These are phyloP conservation scores for Tolypocladium sp. DNA, from an alignment of 2,329 filamentous ascomycete genomes.

Conservation along the genomic window DNA sequence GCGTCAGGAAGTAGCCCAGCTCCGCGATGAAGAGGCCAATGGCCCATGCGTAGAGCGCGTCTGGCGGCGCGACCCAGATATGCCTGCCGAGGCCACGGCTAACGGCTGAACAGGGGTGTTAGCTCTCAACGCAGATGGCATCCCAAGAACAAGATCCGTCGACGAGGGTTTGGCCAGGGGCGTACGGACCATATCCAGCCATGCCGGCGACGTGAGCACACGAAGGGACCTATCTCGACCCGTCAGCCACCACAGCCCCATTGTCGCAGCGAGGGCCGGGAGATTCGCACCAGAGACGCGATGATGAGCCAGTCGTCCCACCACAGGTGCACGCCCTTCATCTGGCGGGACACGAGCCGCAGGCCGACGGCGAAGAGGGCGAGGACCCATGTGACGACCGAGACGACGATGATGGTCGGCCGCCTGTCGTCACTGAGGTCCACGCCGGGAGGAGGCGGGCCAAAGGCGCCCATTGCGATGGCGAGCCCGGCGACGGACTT, in stretches of 20 bases:
- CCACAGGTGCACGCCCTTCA: conserved; percentile 11
- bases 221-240: conserved; percentile 1
- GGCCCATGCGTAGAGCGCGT: conserved; percentile 10
- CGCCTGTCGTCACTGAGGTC: conserved; percentile 11
- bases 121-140: not conserved
- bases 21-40: conserved; percentile 13
- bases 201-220: conserved; percentile 7
- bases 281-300: conserved; percentile 10
- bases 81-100: conserved; percentile 12
- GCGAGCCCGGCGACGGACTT: not conserved
- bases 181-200: conserved; percentile 9
- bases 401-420: conserved; percentile 7
- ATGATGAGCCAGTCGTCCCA: conserved; percentile 15
- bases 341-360: conserved; percentile 9
- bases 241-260: not conserved
- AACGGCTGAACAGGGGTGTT: conserved; percentile 4
- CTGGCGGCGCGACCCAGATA: conserved; percentile 11
- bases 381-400: conserved; percentile 8
- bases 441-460: conserved; percentile 8
- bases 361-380: conserved; percentile 8
- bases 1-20: conserved; percentile 8
- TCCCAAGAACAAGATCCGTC: not conserved
- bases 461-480: not conserved
- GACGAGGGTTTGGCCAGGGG: not conserved
- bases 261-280: no score